Conservation (phyloP, 768 basidiomycete species). For the Naganishia randhawae region DNA sequence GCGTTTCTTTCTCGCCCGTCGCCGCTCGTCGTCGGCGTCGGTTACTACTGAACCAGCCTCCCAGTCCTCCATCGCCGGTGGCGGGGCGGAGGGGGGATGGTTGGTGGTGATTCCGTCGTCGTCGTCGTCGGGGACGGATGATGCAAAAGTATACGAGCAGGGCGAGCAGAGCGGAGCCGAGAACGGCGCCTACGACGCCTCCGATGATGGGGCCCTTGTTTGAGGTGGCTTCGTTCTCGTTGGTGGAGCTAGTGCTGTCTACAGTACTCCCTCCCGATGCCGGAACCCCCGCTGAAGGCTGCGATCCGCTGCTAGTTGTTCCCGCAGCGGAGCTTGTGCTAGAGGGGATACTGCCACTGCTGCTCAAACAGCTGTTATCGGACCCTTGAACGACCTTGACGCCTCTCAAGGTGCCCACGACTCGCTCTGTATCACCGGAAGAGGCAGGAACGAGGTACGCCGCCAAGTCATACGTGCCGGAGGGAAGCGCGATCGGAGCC, state of each 20-base stretch:
- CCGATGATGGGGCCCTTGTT: slow-evolving; percentile 11
- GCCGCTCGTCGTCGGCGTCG: too few relatives aligned
- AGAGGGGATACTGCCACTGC: background rate
- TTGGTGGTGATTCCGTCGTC: background rate
- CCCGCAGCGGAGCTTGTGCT: background rate
- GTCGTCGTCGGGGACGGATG: background rate
- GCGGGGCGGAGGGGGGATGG: background rate
- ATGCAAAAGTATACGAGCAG: background rate
- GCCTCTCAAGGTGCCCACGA: background rate
- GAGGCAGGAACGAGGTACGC: background rate
- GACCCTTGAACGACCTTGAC: background rate
- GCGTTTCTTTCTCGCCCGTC: background rate
- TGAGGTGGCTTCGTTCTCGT: background rate
- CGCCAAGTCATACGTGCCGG: slow-evolving; percentile 18
- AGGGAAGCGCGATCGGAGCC: slow-evolving; percentile 3
- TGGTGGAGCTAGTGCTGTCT: too few relatives aligned
- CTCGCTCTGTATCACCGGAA: background rate
- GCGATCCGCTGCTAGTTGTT: background rate
- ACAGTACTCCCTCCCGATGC: background rate
- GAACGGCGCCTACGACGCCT: slow-evolving; percentile 3
- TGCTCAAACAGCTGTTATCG: background rate
- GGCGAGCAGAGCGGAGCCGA: background rate
- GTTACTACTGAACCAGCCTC: background rate
- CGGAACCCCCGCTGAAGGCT: background rate
- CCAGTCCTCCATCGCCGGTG: background rate